Evolutionary conservation across 2,329 filamentous ascomycete genomes (phyloP), one percentile per base, ranked within the genome.

Genomic region (Paraphaeosphaeria sporulosa): DNA sequence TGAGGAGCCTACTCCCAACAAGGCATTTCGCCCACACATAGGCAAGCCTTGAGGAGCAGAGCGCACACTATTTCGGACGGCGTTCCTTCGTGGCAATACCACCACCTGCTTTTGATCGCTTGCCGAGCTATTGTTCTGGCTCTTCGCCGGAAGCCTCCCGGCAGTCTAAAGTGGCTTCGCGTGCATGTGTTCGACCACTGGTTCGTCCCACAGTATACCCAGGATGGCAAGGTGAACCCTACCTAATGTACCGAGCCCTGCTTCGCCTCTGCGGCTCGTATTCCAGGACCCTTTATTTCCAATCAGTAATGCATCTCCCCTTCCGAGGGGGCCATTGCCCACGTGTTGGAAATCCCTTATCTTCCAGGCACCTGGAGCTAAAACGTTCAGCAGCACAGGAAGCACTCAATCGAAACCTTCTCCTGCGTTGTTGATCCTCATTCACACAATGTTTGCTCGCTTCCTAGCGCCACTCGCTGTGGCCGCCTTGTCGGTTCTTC

Each of bases 361-460:
- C 38, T 40, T 40, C 38, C 38, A 4, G 38, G 17, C 38, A n/a
- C 38, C 38, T 17, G 38, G 38, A n/a, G 38, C 38, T 40, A 9
- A 7, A 40, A n/a, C 38, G 7, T 40, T 7, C 38, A 32, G 13
- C 38, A n/a, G 17, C 15, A 40, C 38, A 40, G 38, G 38, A 40
- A 40, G 17, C 17, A 40, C 38, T 40, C 38, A 40, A 40, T 40
- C 6, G 25, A 27, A 27, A 4, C 25, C 38, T 19, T 40, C 38
- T 40, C 38, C 17, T 40, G 38, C 38, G 38, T 40, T n/a, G 38
- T 42, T 25, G 23, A 32, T 21, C 12, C 46, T 17, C 47, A 38
- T 34, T 40, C 38, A 4, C 52, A 62, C 8, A 21, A 68, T 68
- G 65, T 57, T 68, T 46, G 59, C 54, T 9, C 55, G 54, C 21